phyloP scores from a whole-genome alignment of 2,329 filamentous ascomycete species.

The Orbilia quercus region DNA sequence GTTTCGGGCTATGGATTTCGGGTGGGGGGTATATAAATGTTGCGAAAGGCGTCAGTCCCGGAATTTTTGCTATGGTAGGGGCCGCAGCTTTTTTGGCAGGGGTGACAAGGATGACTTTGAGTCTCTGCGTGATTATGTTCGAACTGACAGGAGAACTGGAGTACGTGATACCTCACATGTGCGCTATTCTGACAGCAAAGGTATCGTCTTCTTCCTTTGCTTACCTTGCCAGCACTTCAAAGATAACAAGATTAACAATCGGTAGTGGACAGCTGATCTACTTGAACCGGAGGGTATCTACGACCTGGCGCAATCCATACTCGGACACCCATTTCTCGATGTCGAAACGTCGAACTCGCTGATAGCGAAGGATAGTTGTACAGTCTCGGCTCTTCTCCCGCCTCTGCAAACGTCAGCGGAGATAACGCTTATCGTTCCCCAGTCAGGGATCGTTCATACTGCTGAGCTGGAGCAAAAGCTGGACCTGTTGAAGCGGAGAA shows the following conservation, averaged over 20 bases:
- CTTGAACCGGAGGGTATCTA: slow-evolving; percentile 70
- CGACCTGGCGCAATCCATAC: slow-evolving; percentile 70
- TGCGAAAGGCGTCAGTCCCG: slow-evolving; percentile 65
- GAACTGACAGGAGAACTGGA: slow-evolving; percentile 71
- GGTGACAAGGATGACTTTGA: slow-evolving; percentile 71
- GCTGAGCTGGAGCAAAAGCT: slow-evolving; percentile 66
- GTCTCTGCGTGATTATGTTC: slow-evolving; percentile 72
- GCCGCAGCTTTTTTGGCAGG: slow-evolving; percentile 71
- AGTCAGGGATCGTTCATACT: slow-evolving; percentile 64
- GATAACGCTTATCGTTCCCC: slow-evolving; percentile 67
- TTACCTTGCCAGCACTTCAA: too few relatives aligned
- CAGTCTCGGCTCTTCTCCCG: slow-evolving; percentile 67
- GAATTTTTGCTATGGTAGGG: slow-evolving; percentile 73
- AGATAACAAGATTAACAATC: slow-evolving; percentile 59
- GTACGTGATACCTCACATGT: slow-evolving; percentile 71
- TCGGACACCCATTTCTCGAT: slow-evolving; percentile 72
- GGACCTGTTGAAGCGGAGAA: slow-evolving; percentile 65
- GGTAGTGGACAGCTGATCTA: slow-evolving; percentile 68
- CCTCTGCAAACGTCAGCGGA: slow-evolving; percentile 69
- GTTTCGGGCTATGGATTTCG: slow-evolving; percentile 58
- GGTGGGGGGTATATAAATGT: slow-evolving; percentile 6
- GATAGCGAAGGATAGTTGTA: slow-evolving; percentile 63
- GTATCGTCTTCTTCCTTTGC: too few relatives aligned
- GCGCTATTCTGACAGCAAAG: slow-evolving; percentile 71
- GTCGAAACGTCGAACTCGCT: slow-evolving; percentile 66